These are phyloP conservation scores for Termitomyces bulborhizus DNA, from an alignment of 768 basidiomycete genomes.

Conservation along the genomic window DNA sequence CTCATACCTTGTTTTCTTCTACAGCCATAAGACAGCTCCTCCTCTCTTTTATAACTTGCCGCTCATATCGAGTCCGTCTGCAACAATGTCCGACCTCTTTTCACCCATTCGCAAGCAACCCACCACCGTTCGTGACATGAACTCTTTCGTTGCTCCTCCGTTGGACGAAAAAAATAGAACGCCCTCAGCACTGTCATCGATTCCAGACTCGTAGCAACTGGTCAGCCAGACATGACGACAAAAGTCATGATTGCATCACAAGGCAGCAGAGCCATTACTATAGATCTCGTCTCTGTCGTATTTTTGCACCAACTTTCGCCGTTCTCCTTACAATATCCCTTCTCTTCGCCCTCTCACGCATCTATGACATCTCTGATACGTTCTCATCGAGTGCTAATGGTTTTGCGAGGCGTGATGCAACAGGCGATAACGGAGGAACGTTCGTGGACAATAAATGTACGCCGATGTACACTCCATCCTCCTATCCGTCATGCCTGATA, in stretches of 20 bases:
- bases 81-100: neutral
- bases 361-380: constrained; percentile 19
- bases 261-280: constrained; percentile 1
- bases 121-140: neutral
- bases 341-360: constrained; percentile 27
- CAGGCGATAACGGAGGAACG: constrained; percentile 11
- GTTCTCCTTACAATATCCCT: constrained; percentile 22
- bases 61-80: too few relatives aligned
- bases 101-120: neutral
- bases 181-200: neutral
- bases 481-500: neutral
- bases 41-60: too few relatives aligned
- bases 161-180: neutral
- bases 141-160: neutral
- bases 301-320: constrained; percentile 29
- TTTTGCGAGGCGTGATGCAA: constrained; percentile 23
- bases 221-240: neutral
- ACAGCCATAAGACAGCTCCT: too few relatives aligned
- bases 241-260: neutral
- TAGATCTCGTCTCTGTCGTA: constrained; percentile 13
- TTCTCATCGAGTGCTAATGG: constrained; percentile 17
- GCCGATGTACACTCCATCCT: constrained; percentile 1
- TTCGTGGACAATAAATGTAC: constrained; percentile 39
- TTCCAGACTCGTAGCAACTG: neutral
- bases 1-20: too few relatives aligned